phyloP scores from a whole-genome alignment of 2,329 filamentous ascomycete genomes.

The Penicillium griseofulvum region DNA sequence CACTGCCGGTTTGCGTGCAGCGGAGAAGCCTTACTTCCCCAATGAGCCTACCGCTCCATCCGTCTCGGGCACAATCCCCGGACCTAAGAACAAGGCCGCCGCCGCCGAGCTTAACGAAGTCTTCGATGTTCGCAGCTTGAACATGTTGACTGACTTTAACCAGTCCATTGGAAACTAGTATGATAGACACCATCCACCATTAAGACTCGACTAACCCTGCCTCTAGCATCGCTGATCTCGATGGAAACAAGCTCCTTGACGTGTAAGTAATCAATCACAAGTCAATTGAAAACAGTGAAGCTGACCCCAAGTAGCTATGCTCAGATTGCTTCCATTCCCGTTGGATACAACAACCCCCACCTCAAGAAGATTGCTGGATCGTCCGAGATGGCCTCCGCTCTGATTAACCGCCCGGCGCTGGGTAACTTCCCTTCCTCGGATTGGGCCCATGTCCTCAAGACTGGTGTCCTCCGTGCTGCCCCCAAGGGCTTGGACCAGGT shows the following conservation, averaged over 20 bases:
- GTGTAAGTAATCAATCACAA: slow-evolving; percentile 38
- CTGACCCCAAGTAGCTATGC: slow-evolving; percentile 54
- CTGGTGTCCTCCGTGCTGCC: slow-evolving; percentile 74
- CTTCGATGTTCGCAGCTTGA: slow-evolving; percentile 82
- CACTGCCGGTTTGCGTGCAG: slow-evolving; percentile 34
- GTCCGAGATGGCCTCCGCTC: slow-evolving; percentile 72
- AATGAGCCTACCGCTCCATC: slow-evolving; percentile 58
- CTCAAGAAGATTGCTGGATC: slow-evolving; percentile 68
- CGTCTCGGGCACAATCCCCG: slow-evolving; percentile 64
- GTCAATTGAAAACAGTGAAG: background rate
- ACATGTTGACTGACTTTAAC: slow-evolving; percentile 75
- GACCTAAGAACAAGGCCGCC: slow-evolving; percentile 68
- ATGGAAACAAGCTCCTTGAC: slow-evolving; percentile 53
- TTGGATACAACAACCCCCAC: slow-evolving; percentile 87
- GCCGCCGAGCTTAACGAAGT: slow-evolving; percentile 71
- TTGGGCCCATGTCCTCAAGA: slow-evolving; percentile 74
- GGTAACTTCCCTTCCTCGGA: slow-evolving; percentile 87
- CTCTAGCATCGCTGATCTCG: slow-evolving; percentile 47
- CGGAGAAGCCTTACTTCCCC: slow-evolving; percentile 54
- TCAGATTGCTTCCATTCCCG: slow-evolving; percentile 87
- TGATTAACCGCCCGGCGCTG: slow-evolving; percentile 86
- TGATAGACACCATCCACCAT: slow-evolving; percentile 9
- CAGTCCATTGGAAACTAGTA: slow-evolving; percentile 77
- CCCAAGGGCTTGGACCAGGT: slow-evolving; percentile 71
- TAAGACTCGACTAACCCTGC: slow-evolving; percentile 18